These are phyloP conservation scores for Iris macrosiphon DNA, from an alignment of 106 monocot genomes.

Conservation along the genomic window DNA sequence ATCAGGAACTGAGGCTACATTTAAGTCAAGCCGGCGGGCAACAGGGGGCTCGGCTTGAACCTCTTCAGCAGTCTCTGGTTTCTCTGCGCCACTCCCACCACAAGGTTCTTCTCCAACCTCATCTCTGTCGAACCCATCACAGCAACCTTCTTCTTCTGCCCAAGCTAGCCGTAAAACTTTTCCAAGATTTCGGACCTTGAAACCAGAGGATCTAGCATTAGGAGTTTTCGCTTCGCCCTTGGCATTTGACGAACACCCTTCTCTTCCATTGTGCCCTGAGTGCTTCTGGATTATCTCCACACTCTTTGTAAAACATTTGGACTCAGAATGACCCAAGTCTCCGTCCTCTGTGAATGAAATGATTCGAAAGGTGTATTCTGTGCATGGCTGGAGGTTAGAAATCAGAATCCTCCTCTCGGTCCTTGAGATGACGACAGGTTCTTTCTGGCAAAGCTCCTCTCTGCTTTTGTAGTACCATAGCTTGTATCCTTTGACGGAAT, in stretches of 20 bases:
- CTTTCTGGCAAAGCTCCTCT: conserved; percentile 34
- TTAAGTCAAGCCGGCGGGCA: conserved; percentile 59
- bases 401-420: conserved; percentile 66
- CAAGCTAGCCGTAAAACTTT: conserved; percentile 62
- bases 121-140: conserved; percentile 50
- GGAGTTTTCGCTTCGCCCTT: conserved; percentile 33
- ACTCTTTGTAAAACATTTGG: conserved; percentile 86
- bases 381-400: conserved; percentile 81
- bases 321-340: conserved; percentile 82
- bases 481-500: conserved; percentile 60
- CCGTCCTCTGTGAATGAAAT: conserved; percentile 82
- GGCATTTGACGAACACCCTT: conserved; percentile 32
- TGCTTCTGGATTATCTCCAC: conserved; percentile 57
- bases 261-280: conserved; percentile 21
- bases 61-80: conserved; percentile 25
- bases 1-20: conserved; percentile 67
- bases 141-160: conserved; percentile 68
- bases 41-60: conserved; percentile 24
- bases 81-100: conserved; percentile 21
- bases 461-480: conserved; percentile 75
- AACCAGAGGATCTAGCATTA: conserved; percentile 45
- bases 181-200: conserved; percentile 80
- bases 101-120: conserved; percentile 49
- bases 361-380: conserved; percentile 80
- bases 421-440: conserved; percentile 64